phyloP scores from a whole-genome alignment of 1,284 basidiomycete genomes.

The Waitea zeae region DNA sequence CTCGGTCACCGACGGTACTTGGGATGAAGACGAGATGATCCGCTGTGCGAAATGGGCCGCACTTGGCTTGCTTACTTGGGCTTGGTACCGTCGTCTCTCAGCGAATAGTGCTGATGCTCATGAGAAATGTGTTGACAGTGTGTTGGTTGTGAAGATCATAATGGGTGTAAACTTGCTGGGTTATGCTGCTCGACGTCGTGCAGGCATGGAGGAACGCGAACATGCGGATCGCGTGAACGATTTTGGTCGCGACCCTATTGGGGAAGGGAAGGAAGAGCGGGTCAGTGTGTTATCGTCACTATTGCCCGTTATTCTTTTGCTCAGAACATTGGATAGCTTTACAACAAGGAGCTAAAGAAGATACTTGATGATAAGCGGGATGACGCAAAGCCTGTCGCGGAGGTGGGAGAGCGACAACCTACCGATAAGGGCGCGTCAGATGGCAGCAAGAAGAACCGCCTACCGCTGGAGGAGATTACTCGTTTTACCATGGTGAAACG shows the following conservation, averaged over 20 bases:
- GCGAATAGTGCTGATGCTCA: too few relatives aligned
- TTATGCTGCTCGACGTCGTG: conserved; percentile 61
- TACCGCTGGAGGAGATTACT: conserved; percentile 73
- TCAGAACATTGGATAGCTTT: conserved; percentile 31
- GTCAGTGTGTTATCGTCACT: conserved; percentile 22
- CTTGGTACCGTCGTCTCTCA: conserved; percentile 40
- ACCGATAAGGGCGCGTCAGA: conserved; percentile 11
- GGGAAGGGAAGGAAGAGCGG: conserved; percentile 73
- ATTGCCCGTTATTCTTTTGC: background rate
- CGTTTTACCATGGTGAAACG: conserved; percentile 89
- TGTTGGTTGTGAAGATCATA: conserved; percentile 75
- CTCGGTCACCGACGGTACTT: conserved; percentile 11
- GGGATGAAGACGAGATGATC: conserved; percentile 29
- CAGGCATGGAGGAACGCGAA: conserved; percentile 62
- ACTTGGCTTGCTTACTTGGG: conserved; percentile 60
- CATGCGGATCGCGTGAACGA: conserved; percentile 64
- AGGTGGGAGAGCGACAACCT: conserved; percentile 46
- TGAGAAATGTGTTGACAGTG: too few relatives aligned
- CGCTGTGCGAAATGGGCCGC: conserved; percentile 46
- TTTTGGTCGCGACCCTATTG: conserved; percentile 73
- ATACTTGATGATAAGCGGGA: conserved; percentile 54
- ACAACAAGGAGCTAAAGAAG: conserved; percentile 64
- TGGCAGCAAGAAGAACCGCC: conserved; percentile 35
- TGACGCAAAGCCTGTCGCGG: conserved; percentile 46
- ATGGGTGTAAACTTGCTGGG: conserved; percentile 76